These are phyloP conservation scores for Prunus kanzakura DNA, from an alignment of 306 rosid genomes.

Conservation along the genomic window DNA sequence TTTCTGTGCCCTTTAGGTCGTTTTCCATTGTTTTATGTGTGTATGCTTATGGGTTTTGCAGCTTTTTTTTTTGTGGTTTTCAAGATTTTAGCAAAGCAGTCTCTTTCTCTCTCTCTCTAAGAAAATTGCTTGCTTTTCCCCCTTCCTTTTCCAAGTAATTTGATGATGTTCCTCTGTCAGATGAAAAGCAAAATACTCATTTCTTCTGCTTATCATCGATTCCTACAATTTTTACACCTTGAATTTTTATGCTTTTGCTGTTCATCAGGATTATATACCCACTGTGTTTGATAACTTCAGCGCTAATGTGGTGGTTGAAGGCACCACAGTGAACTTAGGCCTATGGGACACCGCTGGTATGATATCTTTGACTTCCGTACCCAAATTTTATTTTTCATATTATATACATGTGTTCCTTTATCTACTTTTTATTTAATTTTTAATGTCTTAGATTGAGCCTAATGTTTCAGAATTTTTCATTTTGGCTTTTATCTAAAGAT, in stretches of 20 bases:
- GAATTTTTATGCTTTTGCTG: neutral
- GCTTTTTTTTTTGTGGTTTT: slow-evolving; percentile 25
- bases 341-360: slow-evolving; percentile 97
- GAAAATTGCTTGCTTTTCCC: neutral
- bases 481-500: slow-evolving; percentile 6
- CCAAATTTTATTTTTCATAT: neutral
- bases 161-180: neutral
- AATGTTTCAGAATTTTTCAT: neutral
- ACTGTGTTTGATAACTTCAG: slow-evolving; percentile 95
- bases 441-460: neutral
- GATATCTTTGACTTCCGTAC: neutral
- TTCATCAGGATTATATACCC: slow-evolving; percentile 77
- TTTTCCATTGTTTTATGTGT: neutral
- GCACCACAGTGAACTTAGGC: slow-evolving; percentile 83
- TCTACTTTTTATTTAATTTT: neutral
- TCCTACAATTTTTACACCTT: neutral
- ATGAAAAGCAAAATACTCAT: too few relatives aligned
- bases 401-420: neutral
- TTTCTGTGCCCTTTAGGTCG: slow-evolving; percentile 7
- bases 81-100: slow-evolving; percentile 6
- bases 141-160: neutral
- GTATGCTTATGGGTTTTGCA: slow-evolving; percentile 35
- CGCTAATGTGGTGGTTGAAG: slow-evolving; percentile 89
- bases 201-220: too few relatives aligned
- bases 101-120: neutral